phyloP scores from a whole-genome alignment of 1,284 basidiomycete genomes.

The Vanrija sp. region DNA sequence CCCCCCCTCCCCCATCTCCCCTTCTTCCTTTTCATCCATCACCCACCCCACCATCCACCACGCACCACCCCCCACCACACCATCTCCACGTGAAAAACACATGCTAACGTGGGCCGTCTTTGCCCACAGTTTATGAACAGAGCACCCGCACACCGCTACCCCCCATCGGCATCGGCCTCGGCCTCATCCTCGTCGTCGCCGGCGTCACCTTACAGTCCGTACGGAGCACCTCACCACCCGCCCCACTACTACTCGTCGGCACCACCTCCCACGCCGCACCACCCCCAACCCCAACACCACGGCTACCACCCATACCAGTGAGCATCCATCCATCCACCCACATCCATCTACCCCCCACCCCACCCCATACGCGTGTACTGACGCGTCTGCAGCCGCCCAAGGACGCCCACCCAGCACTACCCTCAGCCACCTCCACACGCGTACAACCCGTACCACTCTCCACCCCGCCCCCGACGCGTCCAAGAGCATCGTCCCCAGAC shows the following conservation, averaged over 20 bases:
- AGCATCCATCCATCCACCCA: not conserved
- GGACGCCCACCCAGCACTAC: not conserved
- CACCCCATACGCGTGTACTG: conserved; percentile 4
- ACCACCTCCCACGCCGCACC: not conserved
- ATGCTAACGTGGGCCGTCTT: conserved; percentile 1
- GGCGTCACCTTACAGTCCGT: no score
- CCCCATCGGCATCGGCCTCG: no score
- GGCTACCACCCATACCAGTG: conserved; percentile 7
- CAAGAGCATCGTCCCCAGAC: not conserved
- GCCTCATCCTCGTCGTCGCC: no score
- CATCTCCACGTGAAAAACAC: not conserved
- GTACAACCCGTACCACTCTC: not conserved
- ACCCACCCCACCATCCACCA: not conserved
- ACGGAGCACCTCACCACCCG: not conserved
- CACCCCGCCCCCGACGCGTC: not conserved
- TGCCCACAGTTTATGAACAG: conserved; percentile 4
- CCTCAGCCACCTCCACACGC: conserved; percentile 1
- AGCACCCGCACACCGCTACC: conserved; percentile 1
- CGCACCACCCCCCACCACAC: not conserved
- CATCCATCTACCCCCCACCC: not conserved
- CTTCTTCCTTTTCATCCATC: not conserved
- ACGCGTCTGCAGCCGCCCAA: not conserved
- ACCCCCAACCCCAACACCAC: not conserved
- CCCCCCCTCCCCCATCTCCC: not conserved
- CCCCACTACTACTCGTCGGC: not conserved